Evolutionary conservation across 768 basidiomycete species (phyloP).

Genomic region (Arthromyces matolae): DNA sequence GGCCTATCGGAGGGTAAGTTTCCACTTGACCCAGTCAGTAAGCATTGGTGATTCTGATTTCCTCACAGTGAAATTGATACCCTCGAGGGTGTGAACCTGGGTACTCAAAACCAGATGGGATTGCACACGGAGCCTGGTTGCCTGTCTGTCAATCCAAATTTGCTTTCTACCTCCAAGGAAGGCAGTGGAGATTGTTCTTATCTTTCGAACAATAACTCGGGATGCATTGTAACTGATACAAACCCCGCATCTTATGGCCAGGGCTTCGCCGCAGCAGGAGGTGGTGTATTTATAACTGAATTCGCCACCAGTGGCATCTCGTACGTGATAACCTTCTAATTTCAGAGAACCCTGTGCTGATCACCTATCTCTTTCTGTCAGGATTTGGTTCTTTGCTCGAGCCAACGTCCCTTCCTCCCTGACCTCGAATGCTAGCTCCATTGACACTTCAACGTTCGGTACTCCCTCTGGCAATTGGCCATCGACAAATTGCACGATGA

Average conservation of each 20-base stretch:
- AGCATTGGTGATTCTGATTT: not conserved
- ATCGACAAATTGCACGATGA: conserved; percentile 48
- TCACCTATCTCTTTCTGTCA: conserved; percentile 17
- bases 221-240: conserved; percentile 61
- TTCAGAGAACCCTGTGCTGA: too few species aligned
- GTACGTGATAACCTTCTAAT: conserved; percentile 34
- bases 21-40: not conserved
- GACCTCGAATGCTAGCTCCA: conserved; percentile 43
- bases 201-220: conserved; percentile 50
- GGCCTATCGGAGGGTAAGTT: conserved; percentile 59
- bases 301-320: conserved; percentile 62
- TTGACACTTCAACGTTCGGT: conserved; percentile 57
- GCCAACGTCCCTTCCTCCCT: conserved; percentile 45
- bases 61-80: conserved; percentile 76
- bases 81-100: conserved; percentile 76
- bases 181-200: conserved; percentile 60
- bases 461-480: conserved; percentile 71
- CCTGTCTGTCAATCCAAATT: conserved; percentile 43
- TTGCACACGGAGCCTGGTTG: conserved; percentile 69
- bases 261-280: conserved; percentile 60
- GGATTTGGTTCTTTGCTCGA: conserved; percentile 64
- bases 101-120: conserved; percentile 60
- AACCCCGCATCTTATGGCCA: conserved; percentile 57
- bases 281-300: conserved; percentile 76
- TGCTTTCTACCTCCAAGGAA: conserved; percentile 47